phyloP scores from a whole-genome alignment of 208 protist genomes.

The Trichomonas gallinae region DNA sequence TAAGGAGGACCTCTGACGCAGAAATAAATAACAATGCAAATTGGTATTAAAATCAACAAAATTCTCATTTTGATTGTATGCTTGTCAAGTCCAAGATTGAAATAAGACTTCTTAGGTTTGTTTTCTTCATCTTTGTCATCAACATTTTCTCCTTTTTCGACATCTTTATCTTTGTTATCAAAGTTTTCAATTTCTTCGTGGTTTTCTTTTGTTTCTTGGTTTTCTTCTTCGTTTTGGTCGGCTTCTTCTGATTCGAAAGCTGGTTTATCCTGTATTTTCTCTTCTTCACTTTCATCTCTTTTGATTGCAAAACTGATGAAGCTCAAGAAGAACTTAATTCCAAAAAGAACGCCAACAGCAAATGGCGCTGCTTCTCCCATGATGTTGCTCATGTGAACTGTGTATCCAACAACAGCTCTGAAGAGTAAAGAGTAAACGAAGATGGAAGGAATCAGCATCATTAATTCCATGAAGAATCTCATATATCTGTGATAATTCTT shows the following conservation, averaged over 20 bases:
- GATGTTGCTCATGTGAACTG: too few species aligned
- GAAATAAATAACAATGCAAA: too few species aligned
- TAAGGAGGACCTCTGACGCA: too few species aligned
- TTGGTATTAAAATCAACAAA: too few species aligned
- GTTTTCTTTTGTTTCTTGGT: background rate
- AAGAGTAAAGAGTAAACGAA: too few species aligned
- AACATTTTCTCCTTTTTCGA: background rate
- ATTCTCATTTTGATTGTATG: background rate
- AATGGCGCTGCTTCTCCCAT: background rate
- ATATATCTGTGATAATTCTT: too few species aligned
- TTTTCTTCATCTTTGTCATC: background rate
- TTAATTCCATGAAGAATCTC: too few species aligned
- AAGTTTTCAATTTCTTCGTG: background rate
- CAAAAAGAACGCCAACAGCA: background rate
- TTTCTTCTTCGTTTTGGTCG: background rate
- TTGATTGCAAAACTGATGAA: background rate
- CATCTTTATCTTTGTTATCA: background rate
- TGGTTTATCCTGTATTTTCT: background rate
- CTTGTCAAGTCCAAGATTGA: background rate
- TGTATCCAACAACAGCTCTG: too few species aligned
- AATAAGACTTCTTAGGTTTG: background rate
- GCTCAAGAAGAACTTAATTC: background rate
- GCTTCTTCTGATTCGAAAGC: background rate
- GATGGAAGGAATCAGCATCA: too few species aligned
- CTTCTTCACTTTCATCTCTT: background rate